Evolutionary conservation across 1,139 yeast genomes (phyloP).

Genomic region (Kurtzmaniella quercitrusa): DNA sequence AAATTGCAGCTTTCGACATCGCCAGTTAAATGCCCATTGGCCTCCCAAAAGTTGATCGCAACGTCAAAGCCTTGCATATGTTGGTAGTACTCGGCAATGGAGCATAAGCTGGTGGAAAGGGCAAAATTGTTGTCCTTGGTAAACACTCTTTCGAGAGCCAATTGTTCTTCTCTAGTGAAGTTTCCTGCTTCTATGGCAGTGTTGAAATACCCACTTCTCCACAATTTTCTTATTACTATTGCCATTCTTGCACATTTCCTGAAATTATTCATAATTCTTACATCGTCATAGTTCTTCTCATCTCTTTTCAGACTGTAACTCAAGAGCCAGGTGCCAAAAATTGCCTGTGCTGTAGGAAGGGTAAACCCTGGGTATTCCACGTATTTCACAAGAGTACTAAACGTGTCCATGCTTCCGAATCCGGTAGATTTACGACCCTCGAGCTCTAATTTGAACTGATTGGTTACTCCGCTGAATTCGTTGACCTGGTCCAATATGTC

Average conservation of each 20-base stretch:
- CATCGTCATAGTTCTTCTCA: conserved; percentile 14
- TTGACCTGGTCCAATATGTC: conserved; percentile 3
- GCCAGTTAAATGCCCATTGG: conserved; percentile 17
- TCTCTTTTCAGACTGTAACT: conserved; percentile 11
- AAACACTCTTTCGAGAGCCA: conserved; percentile 11
- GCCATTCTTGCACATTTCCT: conserved; percentile 17
- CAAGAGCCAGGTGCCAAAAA: conserved; percentile 22
- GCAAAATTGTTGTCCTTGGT: conserved; percentile 18
- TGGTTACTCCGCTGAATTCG: conserved; percentile 6
- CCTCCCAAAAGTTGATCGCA: conserved; percentile 21
- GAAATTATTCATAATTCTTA: conserved; percentile 15
- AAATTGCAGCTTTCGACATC: conserved; percentile 18
- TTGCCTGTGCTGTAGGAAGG: conserved; percentile 20
- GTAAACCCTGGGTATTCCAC: conserved; percentile 15
- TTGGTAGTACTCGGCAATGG: conserved; percentile 19
- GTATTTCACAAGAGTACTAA: conserved; percentile 13
- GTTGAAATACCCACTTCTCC: conserved; percentile 10
- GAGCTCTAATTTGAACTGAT: conserved; percentile 2
- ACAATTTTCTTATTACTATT: conserved; percentile 12
- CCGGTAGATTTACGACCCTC: conserved; percentile 1
- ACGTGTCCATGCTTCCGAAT: conserved; percentile 10
- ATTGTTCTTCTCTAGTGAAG: conserved; percentile 6
- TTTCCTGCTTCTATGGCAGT: conserved; percentile 1
- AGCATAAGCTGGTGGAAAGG: conserved; percentile 15
- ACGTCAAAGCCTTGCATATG: conserved; percentile 13